Percentiles rank a stretch among this genome's conserved stretches.
phyloP scores from a whole-genome alignment of 1,284 basidiomycete genomes.

The Cryptococcus sp. region DNA sequence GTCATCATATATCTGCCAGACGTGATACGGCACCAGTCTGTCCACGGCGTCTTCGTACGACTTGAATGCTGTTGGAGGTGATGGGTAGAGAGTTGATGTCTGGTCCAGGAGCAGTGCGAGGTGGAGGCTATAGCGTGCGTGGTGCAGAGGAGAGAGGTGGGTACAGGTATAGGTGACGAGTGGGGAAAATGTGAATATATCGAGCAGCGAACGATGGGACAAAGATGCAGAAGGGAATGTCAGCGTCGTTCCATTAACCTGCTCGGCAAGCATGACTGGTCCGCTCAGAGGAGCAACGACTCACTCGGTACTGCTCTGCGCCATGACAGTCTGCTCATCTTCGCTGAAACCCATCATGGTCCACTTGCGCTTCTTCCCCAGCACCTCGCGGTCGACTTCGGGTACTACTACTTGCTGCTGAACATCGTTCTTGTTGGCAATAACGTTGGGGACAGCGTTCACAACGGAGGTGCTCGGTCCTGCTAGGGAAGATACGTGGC shows the following conservation, averaged over 20 bases:
- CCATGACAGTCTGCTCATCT: slow-evolving; percentile 21
- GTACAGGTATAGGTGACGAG: neutral
- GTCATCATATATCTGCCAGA: slow-evolving; percentile 47
- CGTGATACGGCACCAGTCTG: slow-evolving; percentile 46
- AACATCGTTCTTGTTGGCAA: neutral
- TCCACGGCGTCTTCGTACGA: slow-evolving; percentile 41
- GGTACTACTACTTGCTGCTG: neutral
- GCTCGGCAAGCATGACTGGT: no score
- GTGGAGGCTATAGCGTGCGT: slow-evolving; percentile 25
- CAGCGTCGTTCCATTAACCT: neutral
- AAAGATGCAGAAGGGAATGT: neutral
- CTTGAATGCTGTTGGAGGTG: slow-evolving; percentile 29
- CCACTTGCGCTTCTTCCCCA: slow-evolving; percentile 31
- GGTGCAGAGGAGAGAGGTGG: neutral
- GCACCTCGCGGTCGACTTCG: slow-evolving; percentile 3
- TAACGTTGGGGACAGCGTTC: neutral
- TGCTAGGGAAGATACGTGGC: neutral
- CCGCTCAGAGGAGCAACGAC: neutral
- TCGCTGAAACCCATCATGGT: slow-evolving; percentile 19
- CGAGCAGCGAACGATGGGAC: no score
- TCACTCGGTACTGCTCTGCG: slow-evolving; percentile 11
- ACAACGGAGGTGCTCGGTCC: neutral
- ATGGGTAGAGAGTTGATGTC: slow-evolving; percentile 31
- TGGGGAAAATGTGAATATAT: neutral
- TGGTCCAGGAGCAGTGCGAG: slow-evolving; percentile 44